Percentiles rank a stretch among this genome's conserved stretches.
phyloP scores from a whole-genome alignment of 352 stramenopile species.

The Thalassiosira mediterranea region DNA sequence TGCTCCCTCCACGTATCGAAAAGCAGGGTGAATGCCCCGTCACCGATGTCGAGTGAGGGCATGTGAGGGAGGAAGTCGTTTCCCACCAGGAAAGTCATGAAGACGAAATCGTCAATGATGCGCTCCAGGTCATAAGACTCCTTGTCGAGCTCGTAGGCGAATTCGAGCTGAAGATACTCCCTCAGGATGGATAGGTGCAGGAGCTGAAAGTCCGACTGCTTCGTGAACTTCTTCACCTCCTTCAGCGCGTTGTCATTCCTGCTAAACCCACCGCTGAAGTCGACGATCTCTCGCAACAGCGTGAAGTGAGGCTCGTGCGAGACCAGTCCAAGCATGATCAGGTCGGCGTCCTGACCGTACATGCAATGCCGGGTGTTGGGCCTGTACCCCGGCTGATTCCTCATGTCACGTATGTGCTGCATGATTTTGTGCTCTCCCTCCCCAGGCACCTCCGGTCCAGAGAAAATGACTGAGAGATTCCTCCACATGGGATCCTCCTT shows the following conservation, averaged over 20 bases:
- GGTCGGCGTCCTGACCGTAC: slow-evolving; percentile 98
- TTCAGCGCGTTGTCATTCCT: slow-evolving; percentile 85
- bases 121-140: slow-evolving; percentile 89
- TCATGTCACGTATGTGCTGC: slow-evolving; percentile 93
- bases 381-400: slow-evolving; percentile 91
- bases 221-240: slow-evolving; percentile 90
- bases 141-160: slow-evolving; percentile 76
- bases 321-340: slow-evolving; percentile 98
- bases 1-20: slow-evolving; percentile 92
- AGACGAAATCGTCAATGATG: slow-evolving; percentile 99
- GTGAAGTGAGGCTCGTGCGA: slow-evolving; percentile 98
- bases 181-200: slow-evolving; percentile 95
- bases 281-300: slow-evolving; percentile 92
- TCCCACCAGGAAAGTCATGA: slow-evolving; percentile 99
- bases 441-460: slow-evolving; percentile 93
- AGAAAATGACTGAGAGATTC: slow-evolving; percentile 95
- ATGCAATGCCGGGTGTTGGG: slow-evolving; percentile 97
- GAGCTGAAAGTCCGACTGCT: slow-evolving; percentile 96
- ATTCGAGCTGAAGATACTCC: slow-evolving; percentile 98
- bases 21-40: slow-evolving; percentile 96
- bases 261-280: slow-evolving; percentile 87
- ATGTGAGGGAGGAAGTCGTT: slow-evolving; percentile 99
- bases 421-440: slow-evolving; percentile 98
- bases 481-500: slow-evolving; percentile 95
- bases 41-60: slow-evolving; percentile 97